Evolutionary conservation across 768 basidiomycete genomes (phyloP).

Genomic region (Cantharellus cinnabarinus): DNA sequence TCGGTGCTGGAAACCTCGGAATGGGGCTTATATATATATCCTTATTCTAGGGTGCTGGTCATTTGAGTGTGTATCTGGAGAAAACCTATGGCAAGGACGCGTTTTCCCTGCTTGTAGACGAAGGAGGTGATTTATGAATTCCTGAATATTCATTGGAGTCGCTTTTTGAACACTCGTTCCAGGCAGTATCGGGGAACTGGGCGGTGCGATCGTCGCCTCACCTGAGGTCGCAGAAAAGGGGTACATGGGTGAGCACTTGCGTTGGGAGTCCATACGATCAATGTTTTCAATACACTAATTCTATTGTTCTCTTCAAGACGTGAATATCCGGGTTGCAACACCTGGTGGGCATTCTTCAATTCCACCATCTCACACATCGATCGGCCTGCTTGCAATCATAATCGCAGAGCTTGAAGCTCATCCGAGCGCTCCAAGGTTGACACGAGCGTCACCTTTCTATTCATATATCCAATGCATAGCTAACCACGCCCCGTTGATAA

Average conservation of each 20-base stretch:
- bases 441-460: constrained; percentile 38
- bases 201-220: constrained; percentile 22
- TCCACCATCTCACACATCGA: constrained; percentile 58
- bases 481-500: constrained; percentile 36
- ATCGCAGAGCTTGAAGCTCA: constrained; percentile 49
- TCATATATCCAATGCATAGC: constrained; percentile 45
- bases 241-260: background rate
- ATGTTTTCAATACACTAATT: background rate
- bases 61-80: constrained; percentile 25
- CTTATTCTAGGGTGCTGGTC: constrained; percentile 21
- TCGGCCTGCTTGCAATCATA: constrained; percentile 58
- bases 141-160: constrained; percentile 23
- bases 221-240: constrained; percentile 57
- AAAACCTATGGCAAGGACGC: constrained; percentile 44
- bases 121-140: constrained; percentile 37
- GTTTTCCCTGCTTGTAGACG: constrained; percentile 68
- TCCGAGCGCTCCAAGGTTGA: constrained; percentile 29
- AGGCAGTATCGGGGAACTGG: background rate
- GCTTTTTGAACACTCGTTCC: background rate
- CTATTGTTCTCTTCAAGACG: constrained; percentile 20
- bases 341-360: constrained; percentile 75
- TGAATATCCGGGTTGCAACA: constrained; percentile 38
- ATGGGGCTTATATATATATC: background rate
- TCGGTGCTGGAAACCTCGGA: too few species aligned
- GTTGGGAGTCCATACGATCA: background rate